phyloP scores from a whole-genome alignment of 192 early-diverging fungal genomes.

The Mortierella alpina region DNA sequence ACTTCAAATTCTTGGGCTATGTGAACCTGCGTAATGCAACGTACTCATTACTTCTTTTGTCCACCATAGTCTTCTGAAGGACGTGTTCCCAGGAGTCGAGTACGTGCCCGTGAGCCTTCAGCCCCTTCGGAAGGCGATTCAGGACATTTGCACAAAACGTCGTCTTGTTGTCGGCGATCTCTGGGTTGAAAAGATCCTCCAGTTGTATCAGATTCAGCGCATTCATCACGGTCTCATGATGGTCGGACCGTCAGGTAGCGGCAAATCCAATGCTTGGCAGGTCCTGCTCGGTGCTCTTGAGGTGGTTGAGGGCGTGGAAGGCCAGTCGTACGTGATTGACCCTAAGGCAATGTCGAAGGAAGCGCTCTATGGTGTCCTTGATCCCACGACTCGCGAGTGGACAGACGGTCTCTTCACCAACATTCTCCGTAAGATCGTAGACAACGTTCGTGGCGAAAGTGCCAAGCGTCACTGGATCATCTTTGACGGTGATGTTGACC shows the following conservation, averaged over 20 bases:
- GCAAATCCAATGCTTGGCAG: conserved; percentile 95
- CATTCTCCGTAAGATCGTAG: conserved; percentile 96
- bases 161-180: conserved; percentile 77
- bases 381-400: conserved; percentile 99
- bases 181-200: conserved; percentile 98
- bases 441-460: conserved; percentile 97
- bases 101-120: conserved; percentile 84
- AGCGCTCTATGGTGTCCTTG: conserved; percentile 94
- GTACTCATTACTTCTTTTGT: conserved; percentile 15
- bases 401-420: conserved; percentile 99
- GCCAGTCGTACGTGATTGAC: conserved; percentile 94
- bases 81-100: conserved; percentile 94
- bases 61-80: conserved; percentile 77
- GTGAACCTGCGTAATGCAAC: background rate
- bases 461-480: conserved; percentile 98
- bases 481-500: conserved; percentile 99
- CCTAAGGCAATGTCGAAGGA: conserved; percentile 99
- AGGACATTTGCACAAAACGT: conserved; percentile 79
- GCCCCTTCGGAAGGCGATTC: conserved; percentile 77
- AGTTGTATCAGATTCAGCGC: conserved; percentile 97
- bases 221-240: conserved; percentile 99
- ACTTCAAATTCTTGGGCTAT: background rate
- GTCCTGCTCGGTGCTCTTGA: conserved; percentile 92
- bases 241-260: conserved; percentile 97
- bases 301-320: conserved; percentile 89